Evolutionary conservation across 352 stramenopile species (phyloP).

Genomic region (Phytophthora agathidicida): DNA sequence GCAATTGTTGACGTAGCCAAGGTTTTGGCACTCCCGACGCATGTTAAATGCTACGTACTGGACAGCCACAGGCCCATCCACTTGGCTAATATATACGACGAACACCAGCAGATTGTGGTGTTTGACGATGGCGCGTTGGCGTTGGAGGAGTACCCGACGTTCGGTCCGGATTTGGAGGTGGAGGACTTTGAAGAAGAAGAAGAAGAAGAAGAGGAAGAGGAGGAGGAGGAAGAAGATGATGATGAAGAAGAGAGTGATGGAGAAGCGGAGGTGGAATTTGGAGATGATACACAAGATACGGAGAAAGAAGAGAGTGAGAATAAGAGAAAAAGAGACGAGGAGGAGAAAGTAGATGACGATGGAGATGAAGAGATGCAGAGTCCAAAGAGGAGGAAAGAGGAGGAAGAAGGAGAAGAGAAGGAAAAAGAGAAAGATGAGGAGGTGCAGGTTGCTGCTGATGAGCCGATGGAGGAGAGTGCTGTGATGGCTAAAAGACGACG

Average conservation of each 20-base stretch:
- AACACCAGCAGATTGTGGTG: constrained; percentile 76
- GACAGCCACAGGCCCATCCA: constrained; percentile 96
- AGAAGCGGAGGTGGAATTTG: constrained; percentile 55
- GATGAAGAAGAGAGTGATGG: constrained; percentile 40
- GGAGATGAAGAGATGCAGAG: constrained; percentile 38
- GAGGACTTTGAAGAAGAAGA: constrained; percentile 74
- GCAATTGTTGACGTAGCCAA: constrained; percentile 92
- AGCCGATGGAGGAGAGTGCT: constrained; percentile 27
- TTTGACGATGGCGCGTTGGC: constrained; percentile 80
- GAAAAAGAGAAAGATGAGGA: constrained; percentile 36
- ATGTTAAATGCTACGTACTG: constrained; percentile 93
- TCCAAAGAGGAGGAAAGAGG: constrained; percentile 28
- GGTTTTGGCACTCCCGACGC: constrained; percentile 71
- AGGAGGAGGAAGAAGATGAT: constrained; percentile 47
- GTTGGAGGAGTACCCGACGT: constrained; percentile 80
- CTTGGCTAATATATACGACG: constrained; percentile 95
- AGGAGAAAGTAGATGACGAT: no score
- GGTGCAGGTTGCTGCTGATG: constrained; percentile 9
- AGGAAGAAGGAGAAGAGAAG: constrained; percentile 36
- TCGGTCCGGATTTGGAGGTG: constrained; percentile 84
- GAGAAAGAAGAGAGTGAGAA: constrained; percentile 34
- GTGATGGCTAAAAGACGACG: constrained; percentile 63
- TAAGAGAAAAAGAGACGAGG: constrained; percentile 34
- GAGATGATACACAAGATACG: constrained; percentile 45
- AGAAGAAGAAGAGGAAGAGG: constrained; percentile 61